These are phyloP conservation scores for Spathaspora sp. DNA, from an alignment of 805 yeast species.

Conservation along the genomic window DNA sequence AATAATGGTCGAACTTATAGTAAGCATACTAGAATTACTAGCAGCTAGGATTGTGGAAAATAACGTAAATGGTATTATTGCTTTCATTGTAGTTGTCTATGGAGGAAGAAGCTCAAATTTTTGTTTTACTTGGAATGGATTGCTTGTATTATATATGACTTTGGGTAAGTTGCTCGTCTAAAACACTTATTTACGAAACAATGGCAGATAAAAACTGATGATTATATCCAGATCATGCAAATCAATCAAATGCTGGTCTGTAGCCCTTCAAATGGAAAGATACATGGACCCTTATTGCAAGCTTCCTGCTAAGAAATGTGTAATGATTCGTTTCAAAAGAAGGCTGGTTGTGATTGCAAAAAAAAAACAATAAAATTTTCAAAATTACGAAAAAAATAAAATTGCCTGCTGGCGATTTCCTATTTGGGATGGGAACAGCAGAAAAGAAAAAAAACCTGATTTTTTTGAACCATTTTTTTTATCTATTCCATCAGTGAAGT, in stretches of 20 bases:
- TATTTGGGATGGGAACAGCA: neutral
- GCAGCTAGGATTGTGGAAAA: conserved; percentile 20
- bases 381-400: neutral
- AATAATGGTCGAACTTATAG: conserved; percentile 19
- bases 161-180: neutral
- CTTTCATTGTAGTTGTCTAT: conserved; percentile 2
- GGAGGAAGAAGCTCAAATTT: neutral
- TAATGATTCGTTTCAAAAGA: neutral
- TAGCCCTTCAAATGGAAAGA: neutral
- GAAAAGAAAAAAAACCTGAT: neutral
- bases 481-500: conserved; percentile 4
- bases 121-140: neutral
- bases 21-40: conserved; percentile 12
- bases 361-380: neutral
- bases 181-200: neutral
- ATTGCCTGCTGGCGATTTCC: neutral
- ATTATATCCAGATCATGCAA: neutral
- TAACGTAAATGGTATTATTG: conserved; percentile 5
- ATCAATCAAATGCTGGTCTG: neutral
- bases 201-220: neutral
- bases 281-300: neutral
- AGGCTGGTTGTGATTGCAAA: conserved; percentile 1
- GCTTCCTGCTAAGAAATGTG: neutral
- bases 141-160: neutral
- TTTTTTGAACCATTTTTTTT: neutral